Percentiles rank a stretch among this genome's conserved stretches.
phyloP scores from a whole-genome alignment of 805 yeast genomes.

The Suhomyces emberorum region DNA sequence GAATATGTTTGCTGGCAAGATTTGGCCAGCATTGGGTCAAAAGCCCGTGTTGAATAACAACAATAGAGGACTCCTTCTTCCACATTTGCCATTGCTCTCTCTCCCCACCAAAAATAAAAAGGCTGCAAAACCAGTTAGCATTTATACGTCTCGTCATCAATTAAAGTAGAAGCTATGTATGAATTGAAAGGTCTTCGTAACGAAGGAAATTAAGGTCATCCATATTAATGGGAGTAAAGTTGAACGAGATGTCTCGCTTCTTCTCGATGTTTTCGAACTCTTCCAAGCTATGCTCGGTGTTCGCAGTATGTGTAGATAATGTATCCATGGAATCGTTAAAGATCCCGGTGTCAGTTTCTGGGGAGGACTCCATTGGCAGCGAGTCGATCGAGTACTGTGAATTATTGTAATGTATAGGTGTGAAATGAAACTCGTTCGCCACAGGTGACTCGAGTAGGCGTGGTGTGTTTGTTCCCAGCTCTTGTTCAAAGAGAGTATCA shows the following conservation, averaged over 20 bases:
- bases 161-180: not conserved
- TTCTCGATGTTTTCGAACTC: not conserved
- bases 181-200: not conserved
- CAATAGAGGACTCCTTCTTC: too few species aligned
- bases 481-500: constrained; percentile 1
- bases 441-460: not conserved
- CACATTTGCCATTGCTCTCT: too few species aligned
- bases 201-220: not conserved
- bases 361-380: constrained; percentile 7
- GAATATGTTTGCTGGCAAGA: too few species aligned
- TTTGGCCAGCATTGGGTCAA: too few species aligned
- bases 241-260: not conserved
- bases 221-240: constrained; percentile 2
- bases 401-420: constrained; percentile 4
- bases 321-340: constrained; percentile 25
- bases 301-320: constrained; percentile 26
- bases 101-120: too few species aligned
- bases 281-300: constrained; percentile 1
- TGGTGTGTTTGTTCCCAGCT: not conserved
- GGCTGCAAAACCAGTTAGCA: too few species aligned
- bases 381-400: constrained; percentile 15
- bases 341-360: constrained; percentile 9
- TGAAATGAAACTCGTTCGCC: constrained; percentile 6
- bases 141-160: not conserved
- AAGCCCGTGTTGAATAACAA: too few species aligned